Conservation (phyloP, 2,329 filamentous ascomycete genomes). For the Trichoderma atroviride region DNA sequence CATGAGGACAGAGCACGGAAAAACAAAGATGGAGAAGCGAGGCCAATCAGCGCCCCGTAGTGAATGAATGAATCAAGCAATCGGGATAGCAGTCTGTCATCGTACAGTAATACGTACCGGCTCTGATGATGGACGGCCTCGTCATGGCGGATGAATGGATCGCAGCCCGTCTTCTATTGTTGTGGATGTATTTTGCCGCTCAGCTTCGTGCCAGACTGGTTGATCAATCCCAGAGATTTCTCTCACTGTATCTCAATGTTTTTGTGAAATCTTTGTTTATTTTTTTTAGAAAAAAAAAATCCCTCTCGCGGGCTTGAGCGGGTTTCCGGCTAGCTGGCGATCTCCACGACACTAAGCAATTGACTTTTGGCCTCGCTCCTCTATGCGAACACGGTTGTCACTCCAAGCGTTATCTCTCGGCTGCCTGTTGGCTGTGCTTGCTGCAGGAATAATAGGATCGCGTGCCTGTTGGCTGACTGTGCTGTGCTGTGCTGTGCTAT, state of each 20-base stretch:
- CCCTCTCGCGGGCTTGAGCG: background rate
- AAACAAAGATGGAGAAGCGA: background rate
- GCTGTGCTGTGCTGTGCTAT: background rate
- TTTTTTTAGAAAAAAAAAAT: background rate
- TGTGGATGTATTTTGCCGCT: background rate
- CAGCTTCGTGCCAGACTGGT: background rate
- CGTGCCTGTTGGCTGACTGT: background rate
- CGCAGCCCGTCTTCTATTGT: constrained; percentile 12
- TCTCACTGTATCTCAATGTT: background rate
- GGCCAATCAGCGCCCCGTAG: background rate
- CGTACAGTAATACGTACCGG: constrained; percentile 52
- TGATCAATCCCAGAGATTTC: background rate
- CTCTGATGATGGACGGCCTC: constrained; percentile 62
- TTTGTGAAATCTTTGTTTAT: background rate
- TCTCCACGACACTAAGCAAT: constrained; percentile 14
- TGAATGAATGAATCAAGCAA: background rate
- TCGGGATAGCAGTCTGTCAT: background rate
- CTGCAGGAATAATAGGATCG: background rate
- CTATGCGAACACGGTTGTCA: background rate
- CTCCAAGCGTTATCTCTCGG: background rate
- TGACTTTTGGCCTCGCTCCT: background rate
- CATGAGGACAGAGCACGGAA: background rate
- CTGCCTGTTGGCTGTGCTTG: background rate
- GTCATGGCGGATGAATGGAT: constrained; percentile 50
- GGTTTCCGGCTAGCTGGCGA: constrained; percentile 16